Percentiles rank a stretch among this genome's conserved stretches.
phyloP scores from a whole-genome alignment of 768 basidiomycete species.

The Pleurotus platypus region DNA sequence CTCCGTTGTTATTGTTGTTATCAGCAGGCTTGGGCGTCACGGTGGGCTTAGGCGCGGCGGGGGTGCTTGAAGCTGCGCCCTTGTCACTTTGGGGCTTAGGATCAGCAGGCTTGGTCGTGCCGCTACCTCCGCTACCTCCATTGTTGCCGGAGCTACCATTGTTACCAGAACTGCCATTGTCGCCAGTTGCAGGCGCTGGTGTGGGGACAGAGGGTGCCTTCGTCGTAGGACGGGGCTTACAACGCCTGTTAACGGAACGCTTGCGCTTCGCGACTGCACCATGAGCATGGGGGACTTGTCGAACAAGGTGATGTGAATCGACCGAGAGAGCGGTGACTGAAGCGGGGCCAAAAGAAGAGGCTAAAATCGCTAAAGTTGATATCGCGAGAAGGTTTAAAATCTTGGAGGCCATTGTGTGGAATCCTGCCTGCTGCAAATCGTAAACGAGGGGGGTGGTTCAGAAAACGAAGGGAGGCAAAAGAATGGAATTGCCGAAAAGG shows the following conservation, averaged over 20 bases:
- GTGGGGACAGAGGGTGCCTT: slow-evolving; percentile 13
- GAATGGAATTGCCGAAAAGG: slow-evolving; percentile 7
- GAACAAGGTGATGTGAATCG: slow-evolving; percentile 35
- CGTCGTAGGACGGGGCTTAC: slow-evolving; percentile 48
- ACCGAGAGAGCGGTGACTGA: slow-evolving; percentile 53
- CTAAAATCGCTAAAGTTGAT: slow-evolving; percentile 53
- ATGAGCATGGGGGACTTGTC: slow-evolving; percentile 42
- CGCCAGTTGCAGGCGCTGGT: slow-evolving; percentile 2
- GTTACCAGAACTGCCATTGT: background rate
- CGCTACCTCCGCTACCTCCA: slow-evolving; percentile 19
- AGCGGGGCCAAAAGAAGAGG: slow-evolving; percentile 41
- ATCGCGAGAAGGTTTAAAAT: slow-evolving; percentile 58
- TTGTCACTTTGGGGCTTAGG: slow-evolving; percentile 17
- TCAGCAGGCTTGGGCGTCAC: slow-evolving; percentile 59
- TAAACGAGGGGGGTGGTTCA: slow-evolving; percentile 18
- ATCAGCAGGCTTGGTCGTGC: slow-evolving; percentile 49
- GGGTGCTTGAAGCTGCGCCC: too few relatives aligned
- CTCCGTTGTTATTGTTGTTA: slow-evolving; percentile 10
- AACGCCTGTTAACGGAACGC: slow-evolving; percentile 45
- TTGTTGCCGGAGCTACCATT: slow-evolving; percentile 1
- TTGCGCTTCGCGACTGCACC: slow-evolving; percentile 48
- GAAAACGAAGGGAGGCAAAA: slow-evolving; percentile 10
- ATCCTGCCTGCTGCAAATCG: slow-evolving; percentile 12
- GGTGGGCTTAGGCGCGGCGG: too few relatives aligned
- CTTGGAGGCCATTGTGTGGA: slow-evolving; percentile 43